These are phyloP conservation scores for Microcyclosporella mali DNA, from an alignment of 2,329 filamentous ascomycete genomes.

Conservation along the genomic window DNA sequence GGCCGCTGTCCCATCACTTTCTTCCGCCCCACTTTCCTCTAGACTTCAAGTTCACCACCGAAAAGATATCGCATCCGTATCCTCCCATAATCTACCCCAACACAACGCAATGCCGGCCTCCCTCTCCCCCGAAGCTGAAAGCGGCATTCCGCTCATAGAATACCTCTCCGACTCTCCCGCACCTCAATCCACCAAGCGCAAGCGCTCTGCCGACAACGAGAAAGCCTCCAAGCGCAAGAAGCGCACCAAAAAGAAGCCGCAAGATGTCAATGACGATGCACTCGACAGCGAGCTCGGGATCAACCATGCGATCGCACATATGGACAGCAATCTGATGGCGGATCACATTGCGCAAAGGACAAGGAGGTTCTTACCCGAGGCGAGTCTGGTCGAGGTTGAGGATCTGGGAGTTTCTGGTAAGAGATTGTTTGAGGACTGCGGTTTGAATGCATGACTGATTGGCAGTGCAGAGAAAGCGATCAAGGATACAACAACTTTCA, in stretches of 20 bases:
- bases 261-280: constrained; percentile 59
- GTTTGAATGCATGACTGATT: constrained; percentile 7
- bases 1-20: too few species aligned
- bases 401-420: constrained; percentile 74
- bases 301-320: constrained; percentile 71
- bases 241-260: constrained; percentile 52
- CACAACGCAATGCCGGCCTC: constrained; percentile 39
- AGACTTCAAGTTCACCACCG: too few species aligned
- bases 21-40: too few species aligned
- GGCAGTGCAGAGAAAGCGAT: constrained; percentile 59
- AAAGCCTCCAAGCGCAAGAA: constrained; percentile 50
- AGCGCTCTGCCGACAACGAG: constrained; percentile 32
- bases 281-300: constrained; percentile 49
- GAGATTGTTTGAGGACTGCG: constrained; percentile 11
- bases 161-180: constrained; percentile 32
- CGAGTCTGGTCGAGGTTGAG: constrained; percentile 77
- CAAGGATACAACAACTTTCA: constrained; percentile 70
- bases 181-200: constrained; percentile 30
- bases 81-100: too few species aligned
- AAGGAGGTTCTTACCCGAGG: constrained; percentile 67
- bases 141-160: constrained; percentile 42
- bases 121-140: constrained; percentile 35
- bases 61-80: too few species aligned
- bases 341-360: constrained; percentile 80
- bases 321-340: constrained; percentile 76